Evolutionary conservation across 805 yeast species (phyloP).

Genomic region (Candida arabinofermentans): DNA sequence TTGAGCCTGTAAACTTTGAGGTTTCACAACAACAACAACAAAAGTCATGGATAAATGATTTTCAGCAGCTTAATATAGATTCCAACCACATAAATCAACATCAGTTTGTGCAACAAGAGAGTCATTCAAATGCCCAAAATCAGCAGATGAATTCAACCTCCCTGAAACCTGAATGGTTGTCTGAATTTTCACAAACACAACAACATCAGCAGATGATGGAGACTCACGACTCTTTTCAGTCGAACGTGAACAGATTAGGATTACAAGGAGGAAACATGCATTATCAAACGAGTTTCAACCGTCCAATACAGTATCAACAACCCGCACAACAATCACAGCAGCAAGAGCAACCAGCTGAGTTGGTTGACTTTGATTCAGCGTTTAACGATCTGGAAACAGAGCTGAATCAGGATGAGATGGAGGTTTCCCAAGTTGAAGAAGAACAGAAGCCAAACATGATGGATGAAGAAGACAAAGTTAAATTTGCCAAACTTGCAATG

Average conservation of each 20-base stretch:
- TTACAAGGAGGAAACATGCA: not conserved
- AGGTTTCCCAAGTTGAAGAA: slow-evolving; percentile 1
- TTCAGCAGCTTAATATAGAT: slow-evolving; percentile 15
- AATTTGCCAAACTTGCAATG: slow-evolving; percentile 37
- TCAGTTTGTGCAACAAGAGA: not conserved
- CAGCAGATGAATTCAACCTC: slow-evolving; percentile 1
- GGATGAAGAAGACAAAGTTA: slow-evolving; percentile 30
- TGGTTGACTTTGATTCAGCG: slow-evolving; percentile 22
- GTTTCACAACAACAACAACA: slow-evolving; percentile 5
- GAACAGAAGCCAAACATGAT: slow-evolving; percentile 4
- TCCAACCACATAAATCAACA: not conserved
- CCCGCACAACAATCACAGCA: not conserved
- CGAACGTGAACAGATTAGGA: not conserved
- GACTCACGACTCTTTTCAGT: slow-evolving; percentile 7
- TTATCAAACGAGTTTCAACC: not conserved
- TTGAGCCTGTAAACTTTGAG: not conserved
- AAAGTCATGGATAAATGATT: slow-evolving; percentile 21
- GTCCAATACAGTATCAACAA: not conserved
- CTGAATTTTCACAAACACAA: slow-evolving; percentile 10
- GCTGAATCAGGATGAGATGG: slow-evolving; percentile 6
- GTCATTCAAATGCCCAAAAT: not conserved
- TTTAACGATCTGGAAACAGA: slow-evolving; percentile 29
- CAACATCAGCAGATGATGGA: slow-evolving; percentile 7
- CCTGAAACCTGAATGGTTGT: slow-evolving; percentile 7
- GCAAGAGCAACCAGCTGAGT: slow-evolving; percentile 7